Conservation (phyloP, 139 green algal species). For the Zygnema circumcarinatum region DNA sequence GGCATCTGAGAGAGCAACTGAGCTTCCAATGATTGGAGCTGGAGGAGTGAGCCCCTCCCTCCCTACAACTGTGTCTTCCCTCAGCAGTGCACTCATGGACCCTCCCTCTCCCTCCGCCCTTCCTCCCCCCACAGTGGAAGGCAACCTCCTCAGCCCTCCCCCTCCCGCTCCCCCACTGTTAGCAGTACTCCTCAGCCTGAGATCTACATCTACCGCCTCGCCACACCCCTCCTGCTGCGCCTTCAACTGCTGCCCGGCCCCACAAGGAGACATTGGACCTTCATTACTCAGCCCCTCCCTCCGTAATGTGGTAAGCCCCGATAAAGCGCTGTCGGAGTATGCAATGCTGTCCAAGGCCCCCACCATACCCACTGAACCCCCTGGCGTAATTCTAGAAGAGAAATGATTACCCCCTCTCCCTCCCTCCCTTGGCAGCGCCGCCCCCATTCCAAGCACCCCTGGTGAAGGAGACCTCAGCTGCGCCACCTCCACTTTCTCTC, state of each 20-base stretch:
- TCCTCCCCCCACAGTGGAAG: neutral
- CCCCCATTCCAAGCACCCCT: neutral
- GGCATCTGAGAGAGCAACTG: neutral
- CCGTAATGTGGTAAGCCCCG: neutral
- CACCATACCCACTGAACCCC: neutral
- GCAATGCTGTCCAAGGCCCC: no score
- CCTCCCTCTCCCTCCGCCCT: neutral
- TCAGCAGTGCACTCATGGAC: neutral
- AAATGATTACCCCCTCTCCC: neutral
- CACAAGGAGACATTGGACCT: neutral
- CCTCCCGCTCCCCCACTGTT: neutral
- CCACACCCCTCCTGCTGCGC: no score
- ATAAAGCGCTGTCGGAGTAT: no score
- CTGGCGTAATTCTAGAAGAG: no score
- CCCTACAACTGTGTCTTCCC: no score
- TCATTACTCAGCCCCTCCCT: neutral
- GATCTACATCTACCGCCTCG: neutral
- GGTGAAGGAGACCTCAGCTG: no score
- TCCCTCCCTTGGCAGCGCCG: neutral
- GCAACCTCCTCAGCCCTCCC: neutral
- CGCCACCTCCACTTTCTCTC: neutral
- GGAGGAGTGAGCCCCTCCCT: neutral
- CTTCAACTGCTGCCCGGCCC: neutral
- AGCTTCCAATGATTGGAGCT: neutral
- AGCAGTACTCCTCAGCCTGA: neutral